A percentile compares a stretch with the other conserved stretches of the same genome.
Evolutionary conservation across 768 basidiomycete genomes (phyloP).

Genomic region (Tricholomella constricta): DNA sequence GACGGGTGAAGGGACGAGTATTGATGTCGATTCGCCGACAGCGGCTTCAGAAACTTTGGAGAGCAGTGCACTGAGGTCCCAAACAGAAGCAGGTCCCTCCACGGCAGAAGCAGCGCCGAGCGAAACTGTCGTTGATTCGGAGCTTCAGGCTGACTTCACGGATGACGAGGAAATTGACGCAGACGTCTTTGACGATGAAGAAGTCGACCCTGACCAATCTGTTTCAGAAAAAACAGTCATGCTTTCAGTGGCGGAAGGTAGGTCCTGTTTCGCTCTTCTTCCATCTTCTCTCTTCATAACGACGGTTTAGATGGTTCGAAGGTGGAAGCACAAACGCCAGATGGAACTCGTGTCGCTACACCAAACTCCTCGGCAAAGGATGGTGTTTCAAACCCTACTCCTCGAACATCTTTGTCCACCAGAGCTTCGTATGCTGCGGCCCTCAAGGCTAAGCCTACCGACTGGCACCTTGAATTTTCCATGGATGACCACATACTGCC

Average conservation of each 20-base stretch:
- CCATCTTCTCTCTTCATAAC: constrained; percentile 2
- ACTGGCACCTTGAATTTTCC: constrained; percentile 97
- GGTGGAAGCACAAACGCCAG: constrained; percentile 94
- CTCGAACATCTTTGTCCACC: constrained; percentile 31
- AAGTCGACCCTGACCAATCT: constrained; percentile 71
- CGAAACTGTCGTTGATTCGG: constrained; percentile 65
- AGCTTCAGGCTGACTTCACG: constrained; percentile 72
- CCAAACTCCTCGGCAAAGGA: constrained; percentile 60
- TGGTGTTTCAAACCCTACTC: constrained; percentile 29
- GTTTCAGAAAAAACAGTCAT: constrained; percentile 84
- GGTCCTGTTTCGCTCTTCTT: constrained; percentile 11
- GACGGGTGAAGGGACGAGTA: constrained; percentile 11
- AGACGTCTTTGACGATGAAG: constrained; percentile 89
- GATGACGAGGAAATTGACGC: constrained; percentile 89
- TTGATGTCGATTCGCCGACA: constrained; percentile 16
- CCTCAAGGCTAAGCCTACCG: constrained; percentile 87
- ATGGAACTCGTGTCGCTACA: constrained; percentile 92
- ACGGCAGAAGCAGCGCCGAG: constrained; percentile 47
- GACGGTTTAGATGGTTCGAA: constrained; percentile 77
- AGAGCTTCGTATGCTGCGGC: constrained; percentile 90
- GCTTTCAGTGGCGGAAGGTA: constrained; percentile 79
- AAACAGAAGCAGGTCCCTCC: constrained; percentile 24
- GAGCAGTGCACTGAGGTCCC: constrained; percentile 6
- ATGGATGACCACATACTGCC: constrained; percentile 88
- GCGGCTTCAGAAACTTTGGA: constrained; percentile 12